phyloP scores from a whole-genome alignment of 2,329 filamentous ascomycete genomes.

The Aspergillus carbonarius region DNA sequence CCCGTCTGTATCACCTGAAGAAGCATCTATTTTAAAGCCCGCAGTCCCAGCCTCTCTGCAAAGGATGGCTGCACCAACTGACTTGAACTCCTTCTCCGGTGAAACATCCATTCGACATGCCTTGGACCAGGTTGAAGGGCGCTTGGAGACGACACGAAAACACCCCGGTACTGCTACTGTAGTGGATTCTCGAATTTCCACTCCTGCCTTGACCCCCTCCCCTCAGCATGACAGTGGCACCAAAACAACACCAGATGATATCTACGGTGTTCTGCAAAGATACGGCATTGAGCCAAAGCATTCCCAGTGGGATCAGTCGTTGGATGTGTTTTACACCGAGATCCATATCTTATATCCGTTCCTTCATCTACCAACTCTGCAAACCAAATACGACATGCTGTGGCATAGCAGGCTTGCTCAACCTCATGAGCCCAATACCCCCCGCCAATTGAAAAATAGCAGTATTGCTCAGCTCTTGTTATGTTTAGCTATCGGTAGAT shows the following conservation, averaged over 20 bases:
- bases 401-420: slow-evolving; percentile 8
- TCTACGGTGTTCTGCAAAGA: not conserved
- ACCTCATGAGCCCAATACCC: not conserved
- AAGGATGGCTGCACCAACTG: not conserved
- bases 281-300: slow-evolving; percentile 12
- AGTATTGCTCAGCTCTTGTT: slow-evolving; percentile 17
- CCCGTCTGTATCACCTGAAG: not conserved
- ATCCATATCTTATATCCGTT: slow-evolving; percentile 26
- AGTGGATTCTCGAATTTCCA: not conserved
- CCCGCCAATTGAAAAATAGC: not conserved
- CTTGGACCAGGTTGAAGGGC: slow-evolving; percentile 22
- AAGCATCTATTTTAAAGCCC: not conserved
- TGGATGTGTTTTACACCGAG: slow-evolving; percentile 22
- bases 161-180: not conserved
- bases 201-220: not conserved
- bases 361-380: slow-evolving; percentile 20
- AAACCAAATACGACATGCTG: slow-evolving; percentile 11
- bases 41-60: not conserved
- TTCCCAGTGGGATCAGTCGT: slow-evolving; percentile 15
- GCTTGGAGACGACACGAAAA: not conserved
- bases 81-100: slow-evolving; percentile 20
- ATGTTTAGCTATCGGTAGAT: slow-evolving; percentile 24
- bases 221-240: not conserved
- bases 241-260: not conserved
- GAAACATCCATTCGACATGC: slow-evolving; percentile 24